Base-by-base conservation (phyloP, 495 filamentous ascomycete genomes). In the Saxophila tyrrhenica region DNA sequence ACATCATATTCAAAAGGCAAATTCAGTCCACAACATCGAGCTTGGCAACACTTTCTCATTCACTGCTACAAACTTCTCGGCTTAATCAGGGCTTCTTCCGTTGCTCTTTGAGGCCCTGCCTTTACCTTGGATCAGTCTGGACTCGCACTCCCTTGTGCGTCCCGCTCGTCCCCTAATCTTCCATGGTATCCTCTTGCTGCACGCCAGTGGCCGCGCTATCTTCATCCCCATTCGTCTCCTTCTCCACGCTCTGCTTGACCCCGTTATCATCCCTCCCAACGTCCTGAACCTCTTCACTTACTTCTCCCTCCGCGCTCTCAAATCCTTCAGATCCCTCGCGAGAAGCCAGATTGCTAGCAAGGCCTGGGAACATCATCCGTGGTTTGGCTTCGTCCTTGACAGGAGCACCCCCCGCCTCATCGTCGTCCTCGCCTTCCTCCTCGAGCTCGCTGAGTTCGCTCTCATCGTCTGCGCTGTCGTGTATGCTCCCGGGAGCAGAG, bases 401-500 rank as follows among this genome's bases (percentile, higher is more conserved):
- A 15, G 13, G 15, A 3, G 23, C 43, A 25, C 20, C 25, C 1
- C 32, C 49, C n/a, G n/a, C n/a, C 9, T 50, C 49, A 29, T 52
- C 57, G 7, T 70, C 67, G 65, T 56, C 69, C 19, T 54, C 62
- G 5, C 49, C 51, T 20, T 61, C 70, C 23, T 78, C 75, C 29
- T 79, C 75, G 3, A 82, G 75, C 51, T 90, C 86, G 50, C 82
- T 88, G 8, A 89, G 68, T 55, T 89, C 86, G 63, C 84, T 89
- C 67, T 90, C 86, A 54, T 88, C 85, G 58, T 89, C 86, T 0
- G 83, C 86, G 49, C 78, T 84, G 52, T 88, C 86, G 55, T 86
- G 83, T 15, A 85, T 64, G 60, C 80, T 86, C 15, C 78, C 75
- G 0, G 79, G 75, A 5, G 72, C 73, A 45, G 73, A 74, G 25